Conservation (phyloP, 208 protist species). For the Porcisia deanei region DNA sequence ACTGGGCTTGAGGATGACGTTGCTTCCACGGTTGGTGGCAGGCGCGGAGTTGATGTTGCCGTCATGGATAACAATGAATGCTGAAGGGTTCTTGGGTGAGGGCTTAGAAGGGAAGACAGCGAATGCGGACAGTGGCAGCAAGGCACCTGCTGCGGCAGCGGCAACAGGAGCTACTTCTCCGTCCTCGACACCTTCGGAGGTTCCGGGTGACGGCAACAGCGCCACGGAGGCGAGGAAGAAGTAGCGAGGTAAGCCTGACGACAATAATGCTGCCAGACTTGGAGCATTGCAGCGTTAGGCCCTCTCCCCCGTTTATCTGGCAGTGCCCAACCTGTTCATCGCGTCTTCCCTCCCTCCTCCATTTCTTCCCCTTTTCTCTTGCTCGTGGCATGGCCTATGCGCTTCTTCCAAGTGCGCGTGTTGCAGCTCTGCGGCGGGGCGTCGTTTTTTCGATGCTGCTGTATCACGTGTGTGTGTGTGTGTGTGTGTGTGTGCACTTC, state of each 20-base stretch:
- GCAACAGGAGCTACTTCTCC: not conserved
- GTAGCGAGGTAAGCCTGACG: not conserved
- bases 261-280: not conserved
- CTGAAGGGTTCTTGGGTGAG: conserved; percentile 47
- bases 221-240: not conserved
- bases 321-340: not conserved
- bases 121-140: conserved; percentile 11
- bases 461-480: not conserved
- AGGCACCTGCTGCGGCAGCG: not conserved
- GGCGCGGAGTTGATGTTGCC: conserved; percentile 64
- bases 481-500: not conserved
- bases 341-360: not conserved
- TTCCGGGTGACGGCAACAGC: not conserved
- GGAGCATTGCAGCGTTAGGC: not conserved
- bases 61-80: conserved; percentile 61
- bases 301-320: not conserved
- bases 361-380: too few relatives aligned
- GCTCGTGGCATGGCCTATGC: too few relatives aligned
- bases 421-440: too few relatives aligned
- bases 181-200: not conserved
- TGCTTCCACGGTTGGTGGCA: conserved; percentile 62
- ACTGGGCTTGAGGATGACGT: conserved; percentile 70
- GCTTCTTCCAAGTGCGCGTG: too few relatives aligned
- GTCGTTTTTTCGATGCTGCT: too few relatives aligned
- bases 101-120: conserved; percentile 27